Conservation (phyloP, 2,329 filamentous ascomycete species). For the Clonostachys rosea region DNA sequence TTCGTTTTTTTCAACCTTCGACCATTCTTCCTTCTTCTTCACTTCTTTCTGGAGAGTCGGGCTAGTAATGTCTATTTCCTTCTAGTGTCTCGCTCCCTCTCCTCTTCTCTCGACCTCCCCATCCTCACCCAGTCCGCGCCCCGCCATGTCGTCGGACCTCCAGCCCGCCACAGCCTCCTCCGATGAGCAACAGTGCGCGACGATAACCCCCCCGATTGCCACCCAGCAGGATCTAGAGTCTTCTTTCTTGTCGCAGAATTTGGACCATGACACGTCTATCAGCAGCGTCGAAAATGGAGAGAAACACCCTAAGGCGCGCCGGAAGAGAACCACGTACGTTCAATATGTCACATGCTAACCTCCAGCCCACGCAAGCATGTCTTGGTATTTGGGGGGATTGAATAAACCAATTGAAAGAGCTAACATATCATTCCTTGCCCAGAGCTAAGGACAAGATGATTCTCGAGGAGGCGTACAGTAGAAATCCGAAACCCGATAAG, state of each 20-base stretch:
- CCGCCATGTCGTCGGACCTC: no score
- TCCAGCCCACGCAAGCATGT: no score
- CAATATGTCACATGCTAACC: no score
- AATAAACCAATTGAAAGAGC: no score
- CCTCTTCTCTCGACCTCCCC: neutral
- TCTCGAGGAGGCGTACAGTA: constrained; percentile 79
- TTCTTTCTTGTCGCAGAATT: no score
- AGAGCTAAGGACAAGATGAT: constrained; percentile 72
- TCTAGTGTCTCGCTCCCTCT: neutral
- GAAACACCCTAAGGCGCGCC: constrained; percentile 54
- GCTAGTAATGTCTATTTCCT: neutral
- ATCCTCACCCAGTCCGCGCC: neutral
- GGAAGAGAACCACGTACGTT: constrained; percentile 60
- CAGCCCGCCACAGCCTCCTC: no score
- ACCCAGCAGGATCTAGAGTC: no score
- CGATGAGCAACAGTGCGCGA: no score
- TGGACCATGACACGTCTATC: constrained; percentile 2
- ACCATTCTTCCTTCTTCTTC: neutral
- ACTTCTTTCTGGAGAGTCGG: neutral
- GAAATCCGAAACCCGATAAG: constrained; percentile 90
- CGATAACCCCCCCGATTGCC: no score
- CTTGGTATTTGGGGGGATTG: no score
- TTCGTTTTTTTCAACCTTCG: neutral
- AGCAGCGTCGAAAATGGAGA: constrained; percentile 13
- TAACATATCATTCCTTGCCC: no score